phyloP scores from a whole-genome alignment of 257 asterid genomes.

The Voacanga thouarsii region DNA sequence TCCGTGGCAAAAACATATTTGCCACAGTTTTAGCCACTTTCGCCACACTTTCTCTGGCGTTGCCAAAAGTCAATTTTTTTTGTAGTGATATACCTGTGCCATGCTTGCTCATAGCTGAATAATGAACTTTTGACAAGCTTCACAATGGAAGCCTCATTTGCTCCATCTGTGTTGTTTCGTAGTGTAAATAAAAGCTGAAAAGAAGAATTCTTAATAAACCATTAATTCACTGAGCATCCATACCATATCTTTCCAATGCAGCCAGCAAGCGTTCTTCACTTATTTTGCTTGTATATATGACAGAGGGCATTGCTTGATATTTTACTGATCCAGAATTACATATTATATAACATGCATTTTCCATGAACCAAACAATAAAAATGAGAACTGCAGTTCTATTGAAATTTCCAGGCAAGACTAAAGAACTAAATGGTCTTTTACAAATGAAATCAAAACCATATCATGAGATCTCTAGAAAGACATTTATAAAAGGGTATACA shows the following conservation, averaged over 20 bases:
- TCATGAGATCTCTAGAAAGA: neutral
- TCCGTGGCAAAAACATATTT: too few species aligned
- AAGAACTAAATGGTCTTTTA: neutral
- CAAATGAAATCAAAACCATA: neutral
- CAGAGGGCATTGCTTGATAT: constrained; percentile 84
- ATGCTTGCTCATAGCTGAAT: constrained; percentile 96
- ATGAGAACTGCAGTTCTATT: constrained; percentile 9
- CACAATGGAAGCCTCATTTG: constrained; percentile 58
- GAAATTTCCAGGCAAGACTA: constrained; percentile 2
- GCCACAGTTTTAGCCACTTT: too few species aligned
- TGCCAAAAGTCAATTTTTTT: too few species aligned
- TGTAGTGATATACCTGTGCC: constrained; percentile 95
- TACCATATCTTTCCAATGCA: constrained; percentile 80
- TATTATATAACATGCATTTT: constrained; percentile 14
- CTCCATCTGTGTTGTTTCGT: constrained; percentile 48
- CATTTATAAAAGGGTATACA: neutral
- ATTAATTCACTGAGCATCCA: constrained; percentile 26
- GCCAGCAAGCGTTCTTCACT: constrained; percentile 75
- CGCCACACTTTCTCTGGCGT: too few species aligned
- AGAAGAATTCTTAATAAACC: constrained; percentile 23
- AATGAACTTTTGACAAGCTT: constrained; percentile 90
- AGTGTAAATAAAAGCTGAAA: constrained; percentile 14
- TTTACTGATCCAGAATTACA: constrained; percentile 50
- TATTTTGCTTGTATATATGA: constrained; percentile 88
- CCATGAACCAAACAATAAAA: constrained; percentile 16